Evolutionary conservation across 768 basidiomycete species (phyloP), one percentile per base, ranked within the genome.

Genomic region (Lactarius sp.): DNA sequence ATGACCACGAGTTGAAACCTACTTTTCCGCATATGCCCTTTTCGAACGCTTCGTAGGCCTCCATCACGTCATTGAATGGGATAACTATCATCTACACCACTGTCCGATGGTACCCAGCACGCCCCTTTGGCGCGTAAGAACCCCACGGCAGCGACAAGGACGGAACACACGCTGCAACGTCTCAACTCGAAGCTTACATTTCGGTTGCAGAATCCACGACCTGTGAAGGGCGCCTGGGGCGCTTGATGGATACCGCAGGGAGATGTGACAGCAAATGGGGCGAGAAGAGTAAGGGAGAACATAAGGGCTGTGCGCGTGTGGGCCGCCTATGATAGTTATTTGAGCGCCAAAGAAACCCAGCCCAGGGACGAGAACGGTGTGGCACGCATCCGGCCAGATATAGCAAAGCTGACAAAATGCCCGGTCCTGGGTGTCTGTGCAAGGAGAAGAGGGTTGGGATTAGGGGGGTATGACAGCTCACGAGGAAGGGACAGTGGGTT

Each of bases 361-460:
- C 18, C 41, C 50, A 31, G 33, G 44, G 2, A 22, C 88, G 37
- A 92, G 75, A 31, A 90, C 81, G 0, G 79, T 80, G 41, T 83
- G 85, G 61, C 85, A 85, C 1, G 87, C 88, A 22, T 78, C 80
- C 14, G 75, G 71, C 0, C 88, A 83, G 68, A 49, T 68, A 77
- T 57, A 60, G 34, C 53, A 63, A 59, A 2, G 59, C 46, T 36
- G 9, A 89, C 89, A 69, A 90, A 92, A 16, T 87, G 82, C 4
- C 88, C 89, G 0, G 90, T 92, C 3, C 90, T 90, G 14, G 91
- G 79, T 69, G 91, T 90, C 69, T 92, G 90, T 10, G 87, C 86
- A 9, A 92, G 77, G 60, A 92, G 76, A 22, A 92, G 78, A 51
- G 91, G 76, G 1, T 87, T 87, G 44, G 80, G 82, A 67, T 91